Conservation (phyloP, 2,329 filamentous ascomycete species). For the Ceratocystis alfenasii region DNA sequence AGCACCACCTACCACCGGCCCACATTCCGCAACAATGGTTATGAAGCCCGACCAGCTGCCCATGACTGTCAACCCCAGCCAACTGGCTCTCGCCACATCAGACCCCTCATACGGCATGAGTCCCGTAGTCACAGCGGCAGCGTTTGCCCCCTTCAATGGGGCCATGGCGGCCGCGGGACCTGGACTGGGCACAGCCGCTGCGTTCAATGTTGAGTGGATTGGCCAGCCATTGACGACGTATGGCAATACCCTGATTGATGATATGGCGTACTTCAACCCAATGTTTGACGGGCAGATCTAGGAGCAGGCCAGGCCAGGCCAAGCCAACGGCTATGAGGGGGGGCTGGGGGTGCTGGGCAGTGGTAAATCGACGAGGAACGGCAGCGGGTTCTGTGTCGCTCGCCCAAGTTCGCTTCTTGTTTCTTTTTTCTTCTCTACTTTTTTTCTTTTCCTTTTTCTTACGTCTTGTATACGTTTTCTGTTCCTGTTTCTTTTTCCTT, state of each 20-base stretch:
- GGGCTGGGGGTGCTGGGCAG: neutral
- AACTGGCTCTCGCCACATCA: slow-evolving; percentile 9
- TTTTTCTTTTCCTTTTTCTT: neutral
- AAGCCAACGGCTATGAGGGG: neutral
- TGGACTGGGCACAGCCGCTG: neutral
- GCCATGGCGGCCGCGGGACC: neutral
- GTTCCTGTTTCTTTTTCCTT: neutral
- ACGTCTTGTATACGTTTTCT: neutral
- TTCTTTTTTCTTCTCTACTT: slow-evolving; percentile 4
- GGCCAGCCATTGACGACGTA: neutral
- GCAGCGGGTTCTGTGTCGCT: neutral
- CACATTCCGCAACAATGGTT: neutral
- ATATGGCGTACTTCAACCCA: slow-evolving; percentile 2
- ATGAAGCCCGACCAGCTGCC: slow-evolving; percentile 9
- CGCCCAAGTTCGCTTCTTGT: neutral
- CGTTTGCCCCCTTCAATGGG: neutral
- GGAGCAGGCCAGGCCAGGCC: no score
- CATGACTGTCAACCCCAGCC: slow-evolving; percentile 19
- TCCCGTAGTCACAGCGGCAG: neutral
- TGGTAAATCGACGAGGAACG: no score
- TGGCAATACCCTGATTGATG: neutral
- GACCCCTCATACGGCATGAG: neutral
- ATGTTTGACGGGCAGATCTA: slow-evolving; percentile 2
- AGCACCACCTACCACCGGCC: neutral
- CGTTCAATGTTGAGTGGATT: slow-evolving; percentile 5